Evolutionary conservation across 2,329 filamentous ascomycete genomes (phyloP), one percentile per base, ranked within the genome.

Genomic region (Chrysosporium keratinophilum): DNA sequence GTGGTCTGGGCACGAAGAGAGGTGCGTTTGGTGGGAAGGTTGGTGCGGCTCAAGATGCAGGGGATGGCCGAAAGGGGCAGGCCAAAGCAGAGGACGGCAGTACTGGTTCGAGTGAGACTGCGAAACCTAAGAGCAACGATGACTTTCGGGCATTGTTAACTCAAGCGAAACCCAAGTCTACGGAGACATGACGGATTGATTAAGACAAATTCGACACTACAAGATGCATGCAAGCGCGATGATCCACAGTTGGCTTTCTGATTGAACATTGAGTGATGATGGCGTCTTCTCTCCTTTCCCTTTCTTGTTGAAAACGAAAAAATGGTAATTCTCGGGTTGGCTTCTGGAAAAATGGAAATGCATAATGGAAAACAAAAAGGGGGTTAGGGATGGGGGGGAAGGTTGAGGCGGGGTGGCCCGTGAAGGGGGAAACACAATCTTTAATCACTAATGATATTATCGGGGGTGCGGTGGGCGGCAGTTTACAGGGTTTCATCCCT

Each of bases 131-230:
- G 68, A 80, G 75, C 61, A 81, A 82, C 62, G 73, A 73, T 49
- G 78, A 81, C 61, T 82, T 82, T 64, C 74, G 77, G 53, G 71
- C 71, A 33, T 74, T 80, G 74, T 69, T 81, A 46, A 56, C 70
- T 59, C 60, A 64, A 59, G 48, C 56, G 56, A 59, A 61, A 62
- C 55, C 65, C 57, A 66, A 60, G n/a, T 3, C n/a, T 34, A 37
- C 40, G 23, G 39, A 35, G 11, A 14, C 17, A 20, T 50, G 37
- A 50, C 15, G 39, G 20, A 43, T 28, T 5, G 10, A n/a, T 4
- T 40, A 11, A 9, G 4, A 40, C 6, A 23, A 33, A n/a, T n/a
- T n/a, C n/a, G n/a, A n/a, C n/a, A n/a, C n/a, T n/a, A n/a, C n/a
- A n/a, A n/a, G n/a, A n/a, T n/a, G n/a, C n/a, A n/a, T n/a, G n/a